These are phyloP conservation scores for Cyclotella choctawhatcheeana DNA, from an alignment of 108 stramenopile species.

Conservation along the genomic window DNA sequence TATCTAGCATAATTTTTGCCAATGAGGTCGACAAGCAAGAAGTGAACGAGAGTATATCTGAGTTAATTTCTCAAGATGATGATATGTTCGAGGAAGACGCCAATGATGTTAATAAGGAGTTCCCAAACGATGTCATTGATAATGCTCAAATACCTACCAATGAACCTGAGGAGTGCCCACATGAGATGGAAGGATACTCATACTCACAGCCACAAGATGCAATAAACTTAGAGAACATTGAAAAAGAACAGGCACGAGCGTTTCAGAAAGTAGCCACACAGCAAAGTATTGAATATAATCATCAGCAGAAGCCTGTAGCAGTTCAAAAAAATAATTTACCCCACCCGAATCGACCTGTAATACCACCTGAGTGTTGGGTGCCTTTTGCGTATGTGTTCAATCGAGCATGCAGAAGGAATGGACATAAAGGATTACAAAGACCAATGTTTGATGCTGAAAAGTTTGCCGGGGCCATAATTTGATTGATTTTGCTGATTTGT, in stretches of 20 bases:
- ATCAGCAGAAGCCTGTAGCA: too few relatives aligned
- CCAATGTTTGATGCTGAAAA: slow-evolving; percentile 24
- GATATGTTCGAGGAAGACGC: too few relatives aligned
- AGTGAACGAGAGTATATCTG: neutral
- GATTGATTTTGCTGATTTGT: neutral
- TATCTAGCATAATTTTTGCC: too few relatives aligned
- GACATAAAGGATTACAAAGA: neutral
- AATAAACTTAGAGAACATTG: neutral
- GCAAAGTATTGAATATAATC: too few relatives aligned
- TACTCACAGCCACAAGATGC: neutral
- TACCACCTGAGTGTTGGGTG: slow-evolving; percentile 23
- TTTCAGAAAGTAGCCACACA: neutral
- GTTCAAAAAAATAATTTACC: too few relatives aligned
- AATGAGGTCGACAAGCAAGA: neutral
- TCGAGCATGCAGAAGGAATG: slow-evolving; percentile 10
- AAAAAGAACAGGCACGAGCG: neutral
- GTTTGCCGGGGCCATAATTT: slow-evolving; percentile 11
- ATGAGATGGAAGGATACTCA: neutral
- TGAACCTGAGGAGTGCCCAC: neutral
- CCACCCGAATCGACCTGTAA: too few relatives aligned
- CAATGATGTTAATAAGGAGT: too few relatives aligned
- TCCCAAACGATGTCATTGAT: too few relatives aligned
- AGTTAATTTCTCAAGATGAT: too few relatives aligned
- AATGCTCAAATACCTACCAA: too few relatives aligned
- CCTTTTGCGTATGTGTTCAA: slow-evolving; percentile 34